phyloP scores from a whole-genome alignment of 1,139 yeast genomes.

The Candida sojae region DNA sequence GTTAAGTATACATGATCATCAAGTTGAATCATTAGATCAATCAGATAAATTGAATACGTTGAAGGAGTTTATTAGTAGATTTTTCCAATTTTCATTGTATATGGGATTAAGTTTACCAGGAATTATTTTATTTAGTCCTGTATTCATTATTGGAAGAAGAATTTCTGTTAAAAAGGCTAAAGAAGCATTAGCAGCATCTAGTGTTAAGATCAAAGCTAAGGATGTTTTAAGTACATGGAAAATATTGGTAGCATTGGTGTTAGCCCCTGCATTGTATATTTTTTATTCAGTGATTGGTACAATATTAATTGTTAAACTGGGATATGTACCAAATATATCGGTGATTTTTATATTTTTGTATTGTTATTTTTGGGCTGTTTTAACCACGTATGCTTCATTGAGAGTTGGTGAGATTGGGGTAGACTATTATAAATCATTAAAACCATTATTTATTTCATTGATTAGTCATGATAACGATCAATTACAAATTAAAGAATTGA shows the following conservation, averaged over 20 bases:
- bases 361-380: slow-evolving; percentile 41
- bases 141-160: slow-evolving; percentile 37
- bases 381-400: slow-evolving; percentile 45
- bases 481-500: slow-evolving; percentile 50
- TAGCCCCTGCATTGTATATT: slow-evolving; percentile 45
- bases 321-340: slow-evolving; percentile 10
- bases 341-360: slow-evolving; percentile 24
- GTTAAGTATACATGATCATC: slow-evolving; percentile 47
- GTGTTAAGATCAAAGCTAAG: slow-evolving; percentile 46
- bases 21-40: slow-evolving; percentile 36
- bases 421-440: slow-evolving; percentile 40
- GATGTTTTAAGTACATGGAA: slow-evolving; percentile 53
- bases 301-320: slow-evolving; percentile 24
- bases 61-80: slow-evolving; percentile 27
- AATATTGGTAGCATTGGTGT: slow-evolving; percentile 44
- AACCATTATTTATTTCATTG: slow-evolving; percentile 39
- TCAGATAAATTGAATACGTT: slow-evolving; percentile 29
- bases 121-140: slow-evolving; percentile 45
- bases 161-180: slow-evolving; percentile 40
- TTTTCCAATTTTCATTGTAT: slow-evolving; percentile 34
- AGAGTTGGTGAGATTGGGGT: slow-evolving; percentile 45
- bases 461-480: slow-evolving; percentile 42
- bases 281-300: slow-evolving; percentile 45
- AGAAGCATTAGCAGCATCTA: slow-evolving; percentile 43
- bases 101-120: slow-evolving; percentile 45